Conservation (phyloP, 176 grass and related monocot species). For the Aechmea fasciata region DNA sequence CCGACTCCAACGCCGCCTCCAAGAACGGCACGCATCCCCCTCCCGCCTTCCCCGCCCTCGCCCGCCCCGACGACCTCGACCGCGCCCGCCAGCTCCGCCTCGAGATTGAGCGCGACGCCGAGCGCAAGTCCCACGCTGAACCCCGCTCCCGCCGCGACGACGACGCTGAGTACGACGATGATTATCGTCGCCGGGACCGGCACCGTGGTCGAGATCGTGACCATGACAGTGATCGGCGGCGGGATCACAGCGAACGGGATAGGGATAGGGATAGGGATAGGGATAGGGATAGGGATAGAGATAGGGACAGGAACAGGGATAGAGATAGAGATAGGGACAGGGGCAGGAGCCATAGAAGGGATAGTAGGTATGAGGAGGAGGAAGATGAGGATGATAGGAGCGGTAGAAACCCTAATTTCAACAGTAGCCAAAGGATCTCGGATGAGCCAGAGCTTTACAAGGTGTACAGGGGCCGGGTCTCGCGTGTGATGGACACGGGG, state of each 20-base stretch:
- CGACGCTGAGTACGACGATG: background rate
- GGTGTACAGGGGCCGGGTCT: slow-evolving; percentile 65
- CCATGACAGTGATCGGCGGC: slow-evolving; percentile 15
- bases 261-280: slow-evolving; percentile 20
- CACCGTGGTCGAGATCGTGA: slow-evolving; percentile 11
- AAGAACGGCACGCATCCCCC: slow-evolving; percentile 7
- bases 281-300: slow-evolving; percentile 15
- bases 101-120: slow-evolving; percentile 67
- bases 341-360: slow-evolving; percentile 22
- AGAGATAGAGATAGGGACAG: slow-evolving; percentile 29
- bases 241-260: slow-evolving; percentile 9
- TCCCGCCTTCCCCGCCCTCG: slow-evolving; percentile 45
- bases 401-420: slow-evolving; percentile 8
- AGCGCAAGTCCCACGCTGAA: slow-evolving; percentile 4
- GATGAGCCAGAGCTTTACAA: slow-evolving; percentile 60
- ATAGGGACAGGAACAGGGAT: slow-evolving; percentile 19
- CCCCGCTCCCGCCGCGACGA: background rate
- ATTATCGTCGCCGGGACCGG: background rate
- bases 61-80: slow-evolving; percentile 54
- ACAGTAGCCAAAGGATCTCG: slow-evolving; percentile 17
- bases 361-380: slow-evolving; percentile 37
- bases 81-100: slow-evolving; percentile 48
- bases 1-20: slow-evolving; percentile 1
- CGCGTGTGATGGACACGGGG: slow-evolving; percentile 62
- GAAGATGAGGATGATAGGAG: slow-evolving; percentile 29